phyloP scores from a whole-genome alignment of 768 basidiomycete species.

The Boletus vermiculosoides region DNA sequence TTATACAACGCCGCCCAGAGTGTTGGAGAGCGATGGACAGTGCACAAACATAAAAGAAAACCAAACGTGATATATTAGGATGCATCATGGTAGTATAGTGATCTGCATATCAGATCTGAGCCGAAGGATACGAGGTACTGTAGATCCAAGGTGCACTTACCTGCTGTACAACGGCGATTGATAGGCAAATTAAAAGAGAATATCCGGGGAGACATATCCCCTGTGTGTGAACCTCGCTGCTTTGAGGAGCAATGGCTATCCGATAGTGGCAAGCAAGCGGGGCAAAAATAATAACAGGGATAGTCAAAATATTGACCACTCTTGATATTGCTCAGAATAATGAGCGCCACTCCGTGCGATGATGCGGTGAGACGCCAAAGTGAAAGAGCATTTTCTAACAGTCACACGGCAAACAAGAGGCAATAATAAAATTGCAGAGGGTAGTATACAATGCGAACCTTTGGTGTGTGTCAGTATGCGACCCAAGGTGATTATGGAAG shows the following conservation, averaged over 20 bases:
- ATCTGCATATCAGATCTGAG: conserved; percentile 2
- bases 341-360: conserved; percentile 70
- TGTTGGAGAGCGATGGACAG: conserved; percentile 75
- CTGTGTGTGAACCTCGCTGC: conserved; percentile 52
- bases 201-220: conserved; percentile 34
- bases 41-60: not conserved
- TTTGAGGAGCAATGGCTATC: conserved; percentile 28
- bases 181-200: not conserved
- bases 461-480: conserved; percentile 15
- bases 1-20: conserved; percentile 80
- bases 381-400: conserved; percentile 58
- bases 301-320: conserved; percentile 26
- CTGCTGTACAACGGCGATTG: conserved; percentile 1
- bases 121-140: not conserved
- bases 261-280: conserved; percentile 32
- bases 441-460: conserved; percentile 37
- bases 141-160: conserved; percentile 15
- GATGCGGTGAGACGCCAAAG: conserved; percentile 77
- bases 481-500: conserved; percentile 22
- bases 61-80: conserved; percentile 4
- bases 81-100: not conserved
- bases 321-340: conserved; percentile 78
- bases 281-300: conserved; percentile 42
- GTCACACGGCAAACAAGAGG: conserved; percentile 10
- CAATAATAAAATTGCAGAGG: conserved; percentile 31